Evolutionary conservation across 176 grass and related monocot species (phyloP).

Genomic region (Rhynchospora tenuis): DNA sequence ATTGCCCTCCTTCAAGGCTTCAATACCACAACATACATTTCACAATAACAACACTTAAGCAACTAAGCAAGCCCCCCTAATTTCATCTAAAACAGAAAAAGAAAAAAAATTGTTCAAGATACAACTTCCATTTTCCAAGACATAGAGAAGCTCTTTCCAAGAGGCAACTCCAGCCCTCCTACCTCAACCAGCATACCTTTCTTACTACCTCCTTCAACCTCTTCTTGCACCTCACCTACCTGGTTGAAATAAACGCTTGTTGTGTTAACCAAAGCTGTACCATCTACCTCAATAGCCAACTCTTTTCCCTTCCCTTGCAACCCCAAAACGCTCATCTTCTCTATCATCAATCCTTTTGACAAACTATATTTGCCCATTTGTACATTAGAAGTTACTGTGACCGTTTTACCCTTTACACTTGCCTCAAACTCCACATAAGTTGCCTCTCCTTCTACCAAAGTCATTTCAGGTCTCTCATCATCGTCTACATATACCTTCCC

Average conservation of each 20-base stretch:
- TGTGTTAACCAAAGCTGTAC: slow-evolving; percentile 20
- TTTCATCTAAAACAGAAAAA: slow-evolving; percentile 17
- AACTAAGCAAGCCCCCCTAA: background rate
- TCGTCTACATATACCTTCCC: slow-evolving; percentile 77
- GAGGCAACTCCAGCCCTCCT: slow-evolving; percentile 60
- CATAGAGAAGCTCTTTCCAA: slow-evolving; percentile 89
- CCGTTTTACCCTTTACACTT: slow-evolving; percentile 42
- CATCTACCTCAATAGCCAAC: slow-evolving; percentile 46
- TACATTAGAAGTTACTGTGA: slow-evolving; percentile 65
- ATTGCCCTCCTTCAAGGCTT: background rate
- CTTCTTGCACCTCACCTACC: background rate
- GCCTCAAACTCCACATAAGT: slow-evolving; percentile 53
- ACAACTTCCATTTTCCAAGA: slow-evolving; percentile 62
- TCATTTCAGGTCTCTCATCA: slow-evolving; percentile 87
- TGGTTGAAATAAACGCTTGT: slow-evolving; percentile 32
- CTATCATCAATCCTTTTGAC: slow-evolving; percentile 50
- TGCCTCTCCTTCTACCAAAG: slow-evolving; percentile 61
- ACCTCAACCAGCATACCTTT: slow-evolving; percentile 61
- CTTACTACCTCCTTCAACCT: slow-evolving; percentile 23
- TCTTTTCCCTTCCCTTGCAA: slow-evolving; percentile 48
- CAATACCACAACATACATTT: background rate
- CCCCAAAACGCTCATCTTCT: slow-evolving; percentile 68
- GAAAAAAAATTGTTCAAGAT: slow-evolving; percentile 14
- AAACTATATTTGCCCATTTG: slow-evolving; percentile 49
- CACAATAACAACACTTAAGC: background rate